A percentile compares a stretch with the other conserved stretches of the same genome.
Evolutionary conservation across 2,329 filamentous ascomycete genomes (phyloP).

Genomic region (Epichloe brachyelytri): DNA sequence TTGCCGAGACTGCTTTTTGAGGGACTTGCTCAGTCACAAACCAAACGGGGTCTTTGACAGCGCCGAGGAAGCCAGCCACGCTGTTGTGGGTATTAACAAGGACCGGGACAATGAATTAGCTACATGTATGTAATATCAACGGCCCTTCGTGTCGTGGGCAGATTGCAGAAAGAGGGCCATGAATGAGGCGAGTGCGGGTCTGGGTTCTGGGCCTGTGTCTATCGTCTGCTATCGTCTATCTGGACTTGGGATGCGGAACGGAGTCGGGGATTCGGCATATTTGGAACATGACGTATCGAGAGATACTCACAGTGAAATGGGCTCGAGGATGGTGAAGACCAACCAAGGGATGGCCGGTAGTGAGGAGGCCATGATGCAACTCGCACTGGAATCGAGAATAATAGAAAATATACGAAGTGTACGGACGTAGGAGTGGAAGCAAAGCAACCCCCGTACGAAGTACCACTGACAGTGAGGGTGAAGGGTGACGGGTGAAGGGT

Average conservation of each 20-base stretch:
- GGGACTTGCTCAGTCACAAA: slow-evolving; percentile 53
- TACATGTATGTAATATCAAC: background rate
- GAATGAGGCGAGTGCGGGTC: background rate
- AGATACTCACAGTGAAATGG: slow-evolving; percentile 47
- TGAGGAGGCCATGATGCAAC: slow-evolving; percentile 40
- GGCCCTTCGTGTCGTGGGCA: background rate
- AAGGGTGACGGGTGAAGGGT: no score
- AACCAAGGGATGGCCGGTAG: slow-evolving; percentile 51
- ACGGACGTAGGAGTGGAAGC: no score
- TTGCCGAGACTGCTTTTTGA: slow-evolving; percentile 13
- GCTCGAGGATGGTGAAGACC: slow-evolving; percentile 56
- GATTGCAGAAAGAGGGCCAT: background rate
- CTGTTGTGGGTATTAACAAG: slow-evolving; percentile 22
- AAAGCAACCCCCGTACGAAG: no score
- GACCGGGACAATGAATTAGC: slow-evolving; percentile 9
- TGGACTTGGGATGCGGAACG: background rate
- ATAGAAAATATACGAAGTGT: no score
- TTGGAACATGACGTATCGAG: background rate
- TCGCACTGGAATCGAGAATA: background rate
- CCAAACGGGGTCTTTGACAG: slow-evolving; percentile 42
- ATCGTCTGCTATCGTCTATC: background rate
- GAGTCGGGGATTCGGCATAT: slow-evolving; percentile 2
- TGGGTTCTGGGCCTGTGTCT: background rate
- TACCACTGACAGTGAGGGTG: no score
- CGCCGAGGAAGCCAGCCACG: slow-evolving; percentile 43